Base-by-base conservation (phyloP, 345 rosid genomes). In the Isatis tinctoria region DNA sequence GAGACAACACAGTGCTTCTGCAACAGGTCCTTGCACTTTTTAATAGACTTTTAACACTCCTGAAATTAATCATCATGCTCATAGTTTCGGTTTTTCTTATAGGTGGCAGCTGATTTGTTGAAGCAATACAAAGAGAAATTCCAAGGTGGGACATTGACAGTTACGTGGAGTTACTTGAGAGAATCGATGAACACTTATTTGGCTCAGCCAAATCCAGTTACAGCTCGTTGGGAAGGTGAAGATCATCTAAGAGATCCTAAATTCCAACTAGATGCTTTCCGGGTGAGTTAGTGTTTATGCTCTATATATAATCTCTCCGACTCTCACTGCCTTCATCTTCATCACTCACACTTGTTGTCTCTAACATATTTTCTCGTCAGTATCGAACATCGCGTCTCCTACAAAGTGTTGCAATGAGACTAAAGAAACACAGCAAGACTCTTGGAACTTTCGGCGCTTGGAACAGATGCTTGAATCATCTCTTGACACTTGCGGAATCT, bases 391-490 rank as follows among this genome's bases (percentile, higher is more conserved):
- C 99, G 48, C 87, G 94, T 71, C 79, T 96, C 60, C 94, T 92
- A 60, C 99, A 92, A 76, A 96, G 90, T 71, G 98, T 86, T 40
- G 94, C 89, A 8, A 80, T 84, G 58, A 82, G 98, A 76, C 89
- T 96, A 45, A 85, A 80, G 28, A 96, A 92, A 83, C 99, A 96
- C 78, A 37, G 83, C 10, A 85, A 87, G 80, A 86, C 83, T 52
- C 94, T 92, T 9, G 99, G 99, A n/a, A 60, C 79, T 49, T 95
- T 96, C 69, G 98, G 98, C 65, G 97, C 99, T 28, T 95, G 99
- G 99, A 95, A 95, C 75, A 80, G 99, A 78, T 96, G 98, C 87
- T 87, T 96, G 80, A 96, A 96, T 84, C 98, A 96, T 87, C 96
- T 96, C 57, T 86, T 96, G 60, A 92, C 90, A 9, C 98, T 96